Evolutionary conservation across 73 alveolate species (phyloP), one percentile per base, ranked within the genome.

Genomic region (Vitrella brassicaformis): DNA sequence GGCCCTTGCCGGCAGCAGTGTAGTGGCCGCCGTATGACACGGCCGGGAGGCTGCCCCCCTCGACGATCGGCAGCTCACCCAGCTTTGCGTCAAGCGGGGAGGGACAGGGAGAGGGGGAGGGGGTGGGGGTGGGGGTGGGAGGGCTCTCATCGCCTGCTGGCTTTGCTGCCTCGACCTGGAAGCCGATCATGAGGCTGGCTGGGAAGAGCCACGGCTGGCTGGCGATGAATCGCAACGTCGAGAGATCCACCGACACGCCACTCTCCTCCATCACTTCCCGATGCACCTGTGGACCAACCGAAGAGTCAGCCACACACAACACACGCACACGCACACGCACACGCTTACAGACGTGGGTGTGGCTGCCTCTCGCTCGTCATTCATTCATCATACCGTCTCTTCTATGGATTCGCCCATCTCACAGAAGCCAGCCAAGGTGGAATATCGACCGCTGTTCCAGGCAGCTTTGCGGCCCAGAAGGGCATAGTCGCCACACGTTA

Each of bases 171-270:
- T 76, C 47, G 0, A 67, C 75, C 0, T 47, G 30, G 77, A 67
- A 76, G 47, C 83, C 83, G 31, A 76, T 26, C 67, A 76, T 72
- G 26, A 76, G 30, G 0, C 71, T 31, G n/a, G 71, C 77, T 10
- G 83, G 83, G 46, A 76, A 76, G 46, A 76, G 77, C 83, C 83
- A 76, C 30, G 83, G 83, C 76, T 76, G 83, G 19, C 77, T 67
- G 29, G 83, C 76, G 67, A 76, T 71, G 31, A 76, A 76, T 45
- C 77, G 71, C 31, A 76, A 29, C 29, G 77, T 27, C 26, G 22
- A 19, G 0, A 28, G 47, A 22, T 75, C 81, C 47, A 66, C 73
- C 28, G 0, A 19, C 1, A 75, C 81, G 0, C 74, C 64, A 1
- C 70, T 19, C 39, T 28, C 29, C 75, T 31, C 67, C n/a, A 25